Conservation (phyloP, 148 eudicot genomes). For the Gaultheria prostrata region DNA sequence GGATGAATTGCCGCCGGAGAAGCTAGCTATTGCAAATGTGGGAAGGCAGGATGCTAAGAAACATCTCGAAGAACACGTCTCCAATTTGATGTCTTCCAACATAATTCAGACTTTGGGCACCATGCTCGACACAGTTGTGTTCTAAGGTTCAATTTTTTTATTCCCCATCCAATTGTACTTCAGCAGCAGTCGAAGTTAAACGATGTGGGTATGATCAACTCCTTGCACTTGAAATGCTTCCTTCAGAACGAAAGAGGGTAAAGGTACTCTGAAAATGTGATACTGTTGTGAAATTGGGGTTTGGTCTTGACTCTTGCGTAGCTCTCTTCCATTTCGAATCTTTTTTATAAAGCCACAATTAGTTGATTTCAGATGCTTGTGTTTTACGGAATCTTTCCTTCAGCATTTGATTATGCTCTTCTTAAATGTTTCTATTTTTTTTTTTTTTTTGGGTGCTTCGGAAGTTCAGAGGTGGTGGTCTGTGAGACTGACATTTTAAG, state of each 20-base stretch:
- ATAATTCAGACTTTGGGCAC: slow-evolving; percentile 88
- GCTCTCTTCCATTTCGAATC: not conserved
- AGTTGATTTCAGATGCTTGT: not conserved
- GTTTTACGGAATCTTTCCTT: not conserved
- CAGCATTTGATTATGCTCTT: not conserved
- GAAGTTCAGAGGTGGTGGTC: too few species aligned
- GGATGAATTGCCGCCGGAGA: slow-evolving; percentile 53
- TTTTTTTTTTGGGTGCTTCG: too few species aligned
- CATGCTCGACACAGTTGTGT: slow-evolving; percentile 94
- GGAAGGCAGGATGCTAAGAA: slow-evolving; percentile 98
- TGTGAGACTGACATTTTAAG: too few species aligned
- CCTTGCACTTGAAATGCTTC: not conserved
- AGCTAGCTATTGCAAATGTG: slow-evolving; percentile 83
- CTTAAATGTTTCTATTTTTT: not conserved
- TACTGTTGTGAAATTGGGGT: not conserved
- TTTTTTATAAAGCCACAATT: not conserved
- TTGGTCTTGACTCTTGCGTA: not conserved
- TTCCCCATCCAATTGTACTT: not conserved
- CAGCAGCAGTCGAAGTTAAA: not conserved
- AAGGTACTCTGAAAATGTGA: too few species aligned
- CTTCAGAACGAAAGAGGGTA: too few species aligned
- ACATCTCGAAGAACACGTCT: slow-evolving; percentile 94
- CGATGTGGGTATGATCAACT: not conserved
- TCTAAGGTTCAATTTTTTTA: slow-evolving; percentile 30
- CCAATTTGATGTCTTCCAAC: slow-evolving; percentile 93